Percentiles rank a stretch among this genome's conserved stretches.
These are phyloP conservation scores for Solanum infundibuliforme DNA, from an alignment of 257 asterid genomes.

Conservation along the genomic window DNA sequence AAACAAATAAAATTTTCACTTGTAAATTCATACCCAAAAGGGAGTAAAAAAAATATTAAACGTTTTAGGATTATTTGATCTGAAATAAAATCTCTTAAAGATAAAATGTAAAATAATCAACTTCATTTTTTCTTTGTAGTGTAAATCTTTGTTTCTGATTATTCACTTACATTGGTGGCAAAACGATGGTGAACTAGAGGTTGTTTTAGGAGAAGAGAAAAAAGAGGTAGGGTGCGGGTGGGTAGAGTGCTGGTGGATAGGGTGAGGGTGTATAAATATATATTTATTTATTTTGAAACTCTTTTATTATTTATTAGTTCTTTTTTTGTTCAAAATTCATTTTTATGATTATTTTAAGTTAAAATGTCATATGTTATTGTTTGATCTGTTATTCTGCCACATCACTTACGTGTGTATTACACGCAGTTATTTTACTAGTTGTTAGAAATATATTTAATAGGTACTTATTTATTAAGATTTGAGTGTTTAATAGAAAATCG, in stretches of 20 bases:
- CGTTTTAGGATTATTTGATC: neutral
- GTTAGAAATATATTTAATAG: neutral
- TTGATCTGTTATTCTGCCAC: neutral
- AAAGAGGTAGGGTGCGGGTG: neutral
- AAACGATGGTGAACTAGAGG: neutral
- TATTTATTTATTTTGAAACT: neutral
- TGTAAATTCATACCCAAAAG: neutral
- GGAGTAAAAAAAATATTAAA: neutral
- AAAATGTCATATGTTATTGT: neutral
- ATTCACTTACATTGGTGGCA: neutral
- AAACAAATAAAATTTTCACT: neutral
- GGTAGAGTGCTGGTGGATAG: too few species aligned
- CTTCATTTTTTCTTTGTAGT: neutral
- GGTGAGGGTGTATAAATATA: too few species aligned
- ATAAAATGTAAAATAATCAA: neutral
- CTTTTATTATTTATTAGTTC: neutral
- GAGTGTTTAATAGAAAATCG: neutral
- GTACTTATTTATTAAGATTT: neutral
- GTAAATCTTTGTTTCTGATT: neutral
- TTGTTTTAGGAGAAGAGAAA: neutral
- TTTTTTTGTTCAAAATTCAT: neutral
- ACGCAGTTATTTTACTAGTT: too few species aligned
- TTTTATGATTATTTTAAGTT: too few species aligned
- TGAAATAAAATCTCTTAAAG: neutral
- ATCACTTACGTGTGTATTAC: neutral